Conservation (phyloP, 352 stramenopile genomes). For the Globisporangium viniferum region DNA sequence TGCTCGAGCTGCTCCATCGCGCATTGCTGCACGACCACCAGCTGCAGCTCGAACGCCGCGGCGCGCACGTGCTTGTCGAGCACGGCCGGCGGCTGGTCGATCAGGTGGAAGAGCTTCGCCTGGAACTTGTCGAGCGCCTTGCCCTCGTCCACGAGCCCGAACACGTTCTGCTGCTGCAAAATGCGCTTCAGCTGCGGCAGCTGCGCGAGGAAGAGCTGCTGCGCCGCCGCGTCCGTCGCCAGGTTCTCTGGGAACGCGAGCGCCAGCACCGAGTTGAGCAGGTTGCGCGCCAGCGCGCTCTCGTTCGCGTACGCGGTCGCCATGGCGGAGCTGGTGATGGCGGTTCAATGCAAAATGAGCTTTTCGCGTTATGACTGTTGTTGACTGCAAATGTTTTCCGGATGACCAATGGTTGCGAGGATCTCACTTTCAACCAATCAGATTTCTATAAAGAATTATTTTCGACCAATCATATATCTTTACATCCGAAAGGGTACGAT, state of each 20-base stretch:
- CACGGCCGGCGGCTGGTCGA: conserved; percentile 33
- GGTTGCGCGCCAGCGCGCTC: conserved; percentile 61
- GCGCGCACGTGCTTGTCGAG: conserved; percentile 29
- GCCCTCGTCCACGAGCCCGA: conserved; percentile 63
- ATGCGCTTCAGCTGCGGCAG: conserved; percentile 42
- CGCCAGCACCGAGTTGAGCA: conserved; percentile 76
- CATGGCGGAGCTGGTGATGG: conserved; percentile 3
- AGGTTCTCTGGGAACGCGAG: conserved; percentile 64
- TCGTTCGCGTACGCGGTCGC: conserved; percentile 23
- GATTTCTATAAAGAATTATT: not conserved
- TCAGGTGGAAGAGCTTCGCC: conserved; percentile 51
- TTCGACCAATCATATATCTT: not conserved
- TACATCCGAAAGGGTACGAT: not conserved
- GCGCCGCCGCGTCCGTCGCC: conserved; percentile 31
- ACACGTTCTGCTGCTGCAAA: conserved; percentile 67
- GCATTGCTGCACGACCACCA: conserved; percentile 56
- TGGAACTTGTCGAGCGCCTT: conserved; percentile 80
- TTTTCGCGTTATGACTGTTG: not conserved
- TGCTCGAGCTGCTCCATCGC: conserved; percentile 55
- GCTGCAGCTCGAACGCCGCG: conserved; percentile 60
- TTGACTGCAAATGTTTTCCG: not conserved
- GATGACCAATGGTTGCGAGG: not conserved
- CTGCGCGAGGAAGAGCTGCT: conserved; percentile 50
- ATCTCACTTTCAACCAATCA: not conserved
- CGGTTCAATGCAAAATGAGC: not conserved